phyloP scores from a whole-genome alignment of 1,139 yeast genomes.

The Debaryomyces fabryi region DNA sequence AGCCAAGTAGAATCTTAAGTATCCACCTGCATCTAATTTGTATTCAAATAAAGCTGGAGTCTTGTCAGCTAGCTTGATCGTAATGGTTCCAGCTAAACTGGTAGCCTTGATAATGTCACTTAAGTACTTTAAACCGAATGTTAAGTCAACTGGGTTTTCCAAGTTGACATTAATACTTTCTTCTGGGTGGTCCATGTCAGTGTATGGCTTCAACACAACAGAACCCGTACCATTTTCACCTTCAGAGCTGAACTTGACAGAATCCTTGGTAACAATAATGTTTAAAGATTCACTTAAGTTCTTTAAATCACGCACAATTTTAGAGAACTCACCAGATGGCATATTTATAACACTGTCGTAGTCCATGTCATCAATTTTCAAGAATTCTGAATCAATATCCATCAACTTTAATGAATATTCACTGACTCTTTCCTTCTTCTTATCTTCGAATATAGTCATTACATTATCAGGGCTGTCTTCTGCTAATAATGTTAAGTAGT shows the following conservation, averaged over 20 bases:
- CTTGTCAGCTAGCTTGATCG: slow-evolving; percentile 84
- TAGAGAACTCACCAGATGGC: slow-evolving; percentile 88
- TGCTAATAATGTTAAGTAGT: slow-evolving; percentile 84
- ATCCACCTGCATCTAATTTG: slow-evolving; percentile 85
- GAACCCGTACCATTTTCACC: slow-evolving; percentile 94
- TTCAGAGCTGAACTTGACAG: slow-evolving; percentile 85
- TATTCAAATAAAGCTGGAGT: slow-evolving; percentile 95
- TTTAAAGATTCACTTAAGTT: slow-evolving; percentile 86
- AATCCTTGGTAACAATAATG: slow-evolving; percentile 86
- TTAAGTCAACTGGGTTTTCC: slow-evolving; percentile 83
- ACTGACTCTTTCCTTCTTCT: slow-evolving; percentile 85
- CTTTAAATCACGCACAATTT: slow-evolving; percentile 85
- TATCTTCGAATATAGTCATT: slow-evolving; percentile 84
- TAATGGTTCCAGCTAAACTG: slow-evolving; percentile 71
- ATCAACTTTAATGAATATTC: slow-evolving; percentile 90
- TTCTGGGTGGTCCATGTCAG: slow-evolving; percentile 79
- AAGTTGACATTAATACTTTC: slow-evolving; percentile 74
- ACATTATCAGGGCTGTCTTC: slow-evolving; percentile 89
- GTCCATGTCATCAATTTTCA: slow-evolving; percentile 92
- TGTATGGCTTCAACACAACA: slow-evolving; percentile 81
- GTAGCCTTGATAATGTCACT: slow-evolving; percentile 92
- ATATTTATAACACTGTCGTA: slow-evolving; percentile 83
- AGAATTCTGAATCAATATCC: slow-evolving; percentile 95
- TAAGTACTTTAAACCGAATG: slow-evolving; percentile 90
- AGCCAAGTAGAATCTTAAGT: slow-evolving; percentile 92